Evolutionary conservation across 2,329 filamentous ascomycete genomes (phyloP).

Genomic region (Fusarium annulatum): DNA sequence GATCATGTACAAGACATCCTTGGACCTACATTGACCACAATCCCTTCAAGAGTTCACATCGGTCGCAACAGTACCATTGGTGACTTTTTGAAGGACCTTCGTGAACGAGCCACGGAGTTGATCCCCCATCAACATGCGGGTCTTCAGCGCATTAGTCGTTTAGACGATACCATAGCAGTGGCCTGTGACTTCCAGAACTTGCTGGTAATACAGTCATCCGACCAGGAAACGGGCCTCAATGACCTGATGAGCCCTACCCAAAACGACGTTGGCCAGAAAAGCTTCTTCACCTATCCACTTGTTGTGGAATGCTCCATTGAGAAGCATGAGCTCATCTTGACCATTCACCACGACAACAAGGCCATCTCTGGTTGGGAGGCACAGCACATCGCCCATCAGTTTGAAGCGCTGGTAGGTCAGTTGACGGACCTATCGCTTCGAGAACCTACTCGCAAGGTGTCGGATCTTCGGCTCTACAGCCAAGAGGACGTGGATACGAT

Average conservation of each 20-base stretch:
- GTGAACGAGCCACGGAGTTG: constrained; percentile 14
- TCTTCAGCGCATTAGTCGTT: constrained; percentile 46
- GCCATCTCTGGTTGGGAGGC: constrained; percentile 28
- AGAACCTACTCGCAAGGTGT: constrained; percentile 5
- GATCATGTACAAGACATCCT: constrained; percentile 22
- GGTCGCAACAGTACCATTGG: background rate
- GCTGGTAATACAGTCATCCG: constrained; percentile 44
- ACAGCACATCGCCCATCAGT: constrained; percentile 22
- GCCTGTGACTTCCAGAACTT: constrained; percentile 44
- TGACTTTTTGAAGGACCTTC: no score
- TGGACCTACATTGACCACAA: constrained; percentile 31
- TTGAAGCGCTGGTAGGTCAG: constrained; percentile 29
- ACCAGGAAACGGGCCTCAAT: background rate
- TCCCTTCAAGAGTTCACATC: constrained; percentile 21
- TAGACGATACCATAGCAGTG: constrained; percentile 20
- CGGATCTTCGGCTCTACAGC: constrained; percentile 20
- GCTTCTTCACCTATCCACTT: constrained; percentile 42
- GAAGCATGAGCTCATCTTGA: constrained; percentile 3
- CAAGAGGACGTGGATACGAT: constrained; percentile 26
- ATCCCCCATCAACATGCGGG: constrained; percentile 47
- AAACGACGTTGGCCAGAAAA: background rate
- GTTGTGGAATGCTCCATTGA: constrained; percentile 39
- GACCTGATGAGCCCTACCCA: constrained; percentile 13
- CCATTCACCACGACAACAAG: constrained; percentile 18
- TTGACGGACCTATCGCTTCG: constrained; percentile 11